Conservation (phyloP, 176 grass and related monocot species). For the Oryza australiensis region DNA sequence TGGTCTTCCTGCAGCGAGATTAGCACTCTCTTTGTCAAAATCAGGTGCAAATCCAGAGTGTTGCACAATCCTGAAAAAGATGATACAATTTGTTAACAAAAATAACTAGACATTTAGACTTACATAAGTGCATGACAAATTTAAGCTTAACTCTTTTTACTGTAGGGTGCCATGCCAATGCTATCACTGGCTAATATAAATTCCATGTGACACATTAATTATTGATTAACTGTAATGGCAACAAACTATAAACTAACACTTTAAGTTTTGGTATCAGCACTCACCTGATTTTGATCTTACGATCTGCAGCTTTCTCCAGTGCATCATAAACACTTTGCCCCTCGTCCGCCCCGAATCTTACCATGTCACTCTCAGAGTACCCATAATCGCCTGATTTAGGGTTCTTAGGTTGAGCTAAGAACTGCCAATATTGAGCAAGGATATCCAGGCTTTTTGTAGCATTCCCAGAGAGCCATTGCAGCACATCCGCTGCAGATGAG, state of each 20-base stretch:
- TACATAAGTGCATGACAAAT: not conserved
- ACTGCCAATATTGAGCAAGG: slow-evolving; percentile 87
- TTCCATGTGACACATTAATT: not conserved
- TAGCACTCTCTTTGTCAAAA: slow-evolving; percentile 77
- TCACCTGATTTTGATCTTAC: slow-evolving; percentile 76
- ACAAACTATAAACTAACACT: not conserved
- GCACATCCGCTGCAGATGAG: slow-evolving; percentile 56
- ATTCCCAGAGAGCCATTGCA: slow-evolving; percentile 90
- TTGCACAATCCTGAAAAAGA: slow-evolving; percentile 81
- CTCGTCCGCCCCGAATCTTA: slow-evolving; percentile 60
- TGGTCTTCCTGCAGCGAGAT: slow-evolving; percentile 73
- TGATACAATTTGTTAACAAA: not conserved
- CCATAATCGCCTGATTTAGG: slow-evolving; percentile 80
- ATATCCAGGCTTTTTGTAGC: slow-evolving; percentile 68
- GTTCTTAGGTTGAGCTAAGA: slow-evolving; percentile 60
- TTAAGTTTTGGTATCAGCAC: not conserved
- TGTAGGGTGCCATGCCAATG: not conserved
- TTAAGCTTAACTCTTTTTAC: not conserved
- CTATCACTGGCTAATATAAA: not conserved
- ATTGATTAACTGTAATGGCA: not conserved
- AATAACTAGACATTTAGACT: not conserved
- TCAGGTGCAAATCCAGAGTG: slow-evolving; percentile 81
- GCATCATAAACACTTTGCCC: slow-evolving; percentile 66
- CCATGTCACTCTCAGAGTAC: slow-evolving; percentile 73
- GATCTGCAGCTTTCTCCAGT: slow-evolving; percentile 66